Base-by-base conservation (phyloP, 108 stramenopile genomes). In the Mayamaea pseudoterrestris region DNA sequence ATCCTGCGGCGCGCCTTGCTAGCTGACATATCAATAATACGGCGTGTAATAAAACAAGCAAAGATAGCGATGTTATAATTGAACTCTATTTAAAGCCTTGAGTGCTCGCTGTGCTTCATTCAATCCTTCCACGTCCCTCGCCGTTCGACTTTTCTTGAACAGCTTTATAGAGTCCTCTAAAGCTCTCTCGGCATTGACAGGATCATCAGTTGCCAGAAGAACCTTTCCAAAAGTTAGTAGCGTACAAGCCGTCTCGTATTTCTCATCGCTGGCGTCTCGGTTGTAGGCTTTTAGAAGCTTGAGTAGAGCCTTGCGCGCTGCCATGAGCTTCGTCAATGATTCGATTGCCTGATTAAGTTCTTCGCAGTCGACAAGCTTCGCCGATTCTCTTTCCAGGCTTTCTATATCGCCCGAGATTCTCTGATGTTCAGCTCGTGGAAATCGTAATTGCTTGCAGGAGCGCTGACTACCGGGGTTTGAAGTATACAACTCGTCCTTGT, bases 1-100 rank as follows among this genome's bases (percentile, higher is more conserved):
- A 5, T 22, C 21, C 13, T 61, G 60, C 24, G 60, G 60, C 2
- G 32, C 32, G 32, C 32, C 32, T 34, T 13, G 32, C 11, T 34
- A 34, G 13, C 32, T 34, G 32, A n/a, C n/a, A n/a, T n/a, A n/a
- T n/a, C n/a, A n/a, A n/a, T n/a, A n/a, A n/a, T n/a, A n/a, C n/a
- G n/a, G n/a, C n/a, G n/a, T n/a, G n/a, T n/a, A n/a, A n/a, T n/a
- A n/a, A n/a, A n/a, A n/a, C n/a, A n/a, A n/a, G n/a, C n/a, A n/a
- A n/a, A n/a, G n/a, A n/a, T n/a, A n/a, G n/a, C n/a, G n/a, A n/a
- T n/a, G n/a, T n/a, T n/a, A n/a, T n/a, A n/a, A n/a, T n/a, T n/a
- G n/a, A n/a, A n/a, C n/a, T n/a, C n/a, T n/a, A n/a, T n/a, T n/a
- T n/a, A n/a, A n/a, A n/a, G n/a, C n/a, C n/a, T n/a, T n/a, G n/a